Evolutionary conservation across 345 rosid species (phyloP), one percentile per base, ranked within the genome.

Genomic region (Salix koriyanagi): DNA sequence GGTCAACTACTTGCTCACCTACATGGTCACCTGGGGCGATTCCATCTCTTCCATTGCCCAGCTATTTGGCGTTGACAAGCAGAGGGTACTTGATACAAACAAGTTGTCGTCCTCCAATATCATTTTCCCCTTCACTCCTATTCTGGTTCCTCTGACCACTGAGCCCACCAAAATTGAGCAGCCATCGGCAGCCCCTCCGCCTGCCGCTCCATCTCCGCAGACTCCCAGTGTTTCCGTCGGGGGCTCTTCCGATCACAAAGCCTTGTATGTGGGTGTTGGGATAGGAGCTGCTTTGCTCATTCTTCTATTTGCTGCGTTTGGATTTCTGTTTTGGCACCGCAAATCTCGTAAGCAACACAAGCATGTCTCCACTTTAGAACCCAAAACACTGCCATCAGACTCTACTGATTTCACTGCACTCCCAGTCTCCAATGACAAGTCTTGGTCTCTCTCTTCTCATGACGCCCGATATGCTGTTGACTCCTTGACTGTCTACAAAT

Each of bases 91-190:
- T 64, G 85, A 85, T 10, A 97, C 92, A 19, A 93, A 95, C 75
- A 41, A 84, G 75, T 82, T 92, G 6, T 41, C 77, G 8, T 37
- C 71, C 13, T 15, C 1, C 1, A 28, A 11, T 46, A 2, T 42
- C 15, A 91, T 94, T 78, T 89, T 0, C 56, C 91, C 82, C 58
- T 94, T 89, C 81, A 90, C 91, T 0, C 87, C 95, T 7, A 36
- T 94, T 77, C 73, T 95, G 44, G 87, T 95, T 76, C 97, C 99
- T 26, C 81, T 95, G 64, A 82, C 82, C 11, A 50, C 76, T 7
- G 84, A 80, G 73, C 97, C 94, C 21, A 81, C 79, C 32, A 73
- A 60, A 65, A 83, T 85, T 71, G 36, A 71, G 32, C 36, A 75
- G 25, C 41, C 83, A 2, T 34, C 68, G 10, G 50, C 83, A 2